A percentile compares a stretch with the other conserved stretches of the same genome.
phyloP scores from a whole-genome alignment of 1,139 yeast species.

The Neolecta irregularis region DNA sequence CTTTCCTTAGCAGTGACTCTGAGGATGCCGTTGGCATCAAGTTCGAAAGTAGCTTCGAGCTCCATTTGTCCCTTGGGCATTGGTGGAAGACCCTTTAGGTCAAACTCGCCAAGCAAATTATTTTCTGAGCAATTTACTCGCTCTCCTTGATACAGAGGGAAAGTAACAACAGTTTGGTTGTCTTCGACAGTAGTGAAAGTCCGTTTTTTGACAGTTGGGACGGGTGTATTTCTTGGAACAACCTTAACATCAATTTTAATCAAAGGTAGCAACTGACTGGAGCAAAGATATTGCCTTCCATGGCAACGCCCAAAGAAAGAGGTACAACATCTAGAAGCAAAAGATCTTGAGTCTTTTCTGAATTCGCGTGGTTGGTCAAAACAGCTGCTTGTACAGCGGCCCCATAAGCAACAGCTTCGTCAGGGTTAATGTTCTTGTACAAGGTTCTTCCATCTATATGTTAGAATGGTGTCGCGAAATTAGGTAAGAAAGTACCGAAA shows the following conservation, averaged over 20 bases:
- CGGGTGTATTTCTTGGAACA: slow-evolving; percentile 99
- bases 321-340: slow-evolving; percentile 96
- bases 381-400: slow-evolving; percentile 99
- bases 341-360: slow-evolving; percentile 93
- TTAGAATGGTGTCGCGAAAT: too few relatives aligned
- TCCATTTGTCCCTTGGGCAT: slow-evolving; percentile 99
- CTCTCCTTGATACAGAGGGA: slow-evolving; percentile 99
- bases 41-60: slow-evolving; percentile 97
- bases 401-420: slow-evolving; percentile 98
- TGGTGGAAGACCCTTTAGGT: slow-evolving; percentile 97
- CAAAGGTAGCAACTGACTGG: background rate
- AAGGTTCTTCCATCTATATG: slow-evolving; percentile 87
- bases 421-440: slow-evolving; percentile 78
- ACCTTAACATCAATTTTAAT: slow-evolving; percentile 88
- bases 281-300: slow-evolving; percentile 50
- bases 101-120: slow-evolving; percentile 98
- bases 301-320: slow-evolving; percentile 98
- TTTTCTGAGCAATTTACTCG: slow-evolving; percentile 99
- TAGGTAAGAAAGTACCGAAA: too few relatives aligned
- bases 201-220: slow-evolving; percentile 98
- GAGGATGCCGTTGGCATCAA: slow-evolving; percentile 99
- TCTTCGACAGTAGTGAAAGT: slow-evolving; percentile 99
- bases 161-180: slow-evolving; percentile 98
- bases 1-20: slow-evolving; percentile 99
- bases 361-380: slow-evolving; percentile 93